These are phyloP conservation scores for Suhomyces tanzawaensis DNA, from an alignment of 805 yeast genomes.

Conservation along the genomic window DNA sequence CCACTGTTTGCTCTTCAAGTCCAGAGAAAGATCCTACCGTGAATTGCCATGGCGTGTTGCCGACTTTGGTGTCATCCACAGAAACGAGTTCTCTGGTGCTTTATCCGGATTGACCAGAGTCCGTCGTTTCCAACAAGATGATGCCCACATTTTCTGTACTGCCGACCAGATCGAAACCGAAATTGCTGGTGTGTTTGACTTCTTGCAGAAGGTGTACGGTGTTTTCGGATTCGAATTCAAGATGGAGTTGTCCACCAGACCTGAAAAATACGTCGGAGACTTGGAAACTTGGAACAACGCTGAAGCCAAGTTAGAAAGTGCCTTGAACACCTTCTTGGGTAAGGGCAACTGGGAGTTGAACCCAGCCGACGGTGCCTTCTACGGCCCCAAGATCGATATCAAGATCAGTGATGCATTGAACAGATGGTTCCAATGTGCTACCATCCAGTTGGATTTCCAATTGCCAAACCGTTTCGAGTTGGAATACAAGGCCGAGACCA, in stretches of 20 bases:
- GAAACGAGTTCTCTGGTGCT: constrained; percentile 96
- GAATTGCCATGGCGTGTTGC: constrained; percentile 99
- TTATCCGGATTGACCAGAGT: constrained; percentile 89
- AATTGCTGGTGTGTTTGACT: constrained; percentile 80
- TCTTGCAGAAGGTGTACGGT: constrained; percentile 82
- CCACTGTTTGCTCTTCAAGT: constrained; percentile 88
- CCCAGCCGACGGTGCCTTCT: constrained; percentile 97
- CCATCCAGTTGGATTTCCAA: constrained; percentile 98
- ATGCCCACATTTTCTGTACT: constrained; percentile 96
- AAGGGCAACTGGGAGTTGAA: constrained; percentile 92
- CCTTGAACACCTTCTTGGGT: constrained; percentile 70
- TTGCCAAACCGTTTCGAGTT: constrained; percentile 91
- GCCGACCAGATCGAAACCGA: constrained; percentile 86
- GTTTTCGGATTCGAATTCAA: constrained; percentile 91
- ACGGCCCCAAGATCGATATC: constrained; percentile 95
- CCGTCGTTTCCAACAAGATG: constrained; percentile 98
- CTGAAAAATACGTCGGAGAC: constrained; percentile 94
- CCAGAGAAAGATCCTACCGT: constrained; percentile 92
- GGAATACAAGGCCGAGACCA: constrained; percentile 67
- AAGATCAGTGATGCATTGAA: constrained; percentile 90
- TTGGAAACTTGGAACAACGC: constrained; percentile 92
- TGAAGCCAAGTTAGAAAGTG: constrained; percentile 77
- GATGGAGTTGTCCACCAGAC: constrained; percentile 96
- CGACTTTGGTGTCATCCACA: constrained; percentile 94
- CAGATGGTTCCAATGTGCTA: constrained; percentile 99